phyloP scores from a whole-genome alignment of 2,329 filamentous ascomycete genomes.

The Westerdykella sp. region DNA sequence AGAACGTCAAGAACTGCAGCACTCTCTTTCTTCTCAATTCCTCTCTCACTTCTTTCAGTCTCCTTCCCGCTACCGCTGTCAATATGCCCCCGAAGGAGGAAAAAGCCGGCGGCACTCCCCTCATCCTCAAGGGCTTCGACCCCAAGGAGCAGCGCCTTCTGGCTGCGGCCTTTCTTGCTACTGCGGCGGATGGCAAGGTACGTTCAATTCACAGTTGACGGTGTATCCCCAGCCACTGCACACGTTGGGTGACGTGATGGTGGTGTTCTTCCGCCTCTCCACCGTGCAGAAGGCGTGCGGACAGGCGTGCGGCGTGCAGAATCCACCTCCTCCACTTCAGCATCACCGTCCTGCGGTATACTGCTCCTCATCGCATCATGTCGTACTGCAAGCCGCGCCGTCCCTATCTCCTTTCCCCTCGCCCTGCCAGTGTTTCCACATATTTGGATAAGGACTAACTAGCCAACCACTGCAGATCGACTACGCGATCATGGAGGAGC shows the following conservation, averaged over 20 bases:
- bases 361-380: background rate
- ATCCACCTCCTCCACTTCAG: background rate
- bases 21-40: no score
- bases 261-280: no score
- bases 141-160: slow-evolving; percentile 23
- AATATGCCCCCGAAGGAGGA: slow-evolving; percentile 26
- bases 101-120: background rate
- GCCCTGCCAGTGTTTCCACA: background rate
- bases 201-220: background rate
- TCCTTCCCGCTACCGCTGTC: background rate
- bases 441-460: background rate
- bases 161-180: slow-evolving; percentile 27
- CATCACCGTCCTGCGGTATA: background rate
- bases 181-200: slow-evolving; percentile 22
- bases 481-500: slow-evolving; percentile 22
- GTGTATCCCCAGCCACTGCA: no score
- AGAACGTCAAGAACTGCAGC: no score
- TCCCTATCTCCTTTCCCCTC: background rate
- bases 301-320: background rate
- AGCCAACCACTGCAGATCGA: slow-evolving; percentile 16
- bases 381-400: background rate
- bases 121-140: slow-evolving; percentile 16
- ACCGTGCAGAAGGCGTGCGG: no score
- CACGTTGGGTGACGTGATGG: no score
- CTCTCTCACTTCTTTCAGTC: no score